Evolutionary conservation across 2,329 filamentous ascomycete species (phyloP).

Genomic region (Penicillium fuscoglaucum): DNA sequence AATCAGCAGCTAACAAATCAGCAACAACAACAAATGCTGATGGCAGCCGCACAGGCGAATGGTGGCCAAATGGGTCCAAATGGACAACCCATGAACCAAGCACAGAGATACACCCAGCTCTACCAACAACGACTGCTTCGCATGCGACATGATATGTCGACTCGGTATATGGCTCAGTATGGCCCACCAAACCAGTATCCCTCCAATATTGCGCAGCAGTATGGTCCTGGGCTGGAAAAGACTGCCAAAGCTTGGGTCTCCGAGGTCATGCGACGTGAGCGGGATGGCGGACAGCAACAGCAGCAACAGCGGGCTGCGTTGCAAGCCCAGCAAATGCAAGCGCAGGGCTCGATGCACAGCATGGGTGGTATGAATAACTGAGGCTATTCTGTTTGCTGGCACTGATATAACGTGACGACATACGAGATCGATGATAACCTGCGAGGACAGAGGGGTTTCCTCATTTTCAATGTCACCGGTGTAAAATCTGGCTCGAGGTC

Average conservation of each 20-base stretch:
- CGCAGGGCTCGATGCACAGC: constrained; percentile 45
- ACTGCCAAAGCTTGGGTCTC: constrained; percentile 40
- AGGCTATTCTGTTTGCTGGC: constrained; percentile 10
- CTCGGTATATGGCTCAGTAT: constrained; percentile 40
- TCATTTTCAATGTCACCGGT: constrained; percentile 4
- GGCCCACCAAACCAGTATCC: constrained; percentile 43
- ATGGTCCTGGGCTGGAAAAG: constrained; percentile 39
- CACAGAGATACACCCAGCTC: constrained; percentile 38
- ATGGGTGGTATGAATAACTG: constrained; percentile 39
- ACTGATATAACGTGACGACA: neutral
- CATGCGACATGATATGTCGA: constrained; percentile 40
- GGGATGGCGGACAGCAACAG: constrained; percentile 35
- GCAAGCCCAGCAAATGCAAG: constrained; percentile 42
- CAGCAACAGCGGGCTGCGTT: constrained; percentile 34
- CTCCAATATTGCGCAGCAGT: constrained; percentile 40
- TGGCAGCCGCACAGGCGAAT: constrained; percentile 43
- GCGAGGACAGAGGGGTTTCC: neutral
- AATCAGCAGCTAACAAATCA: constrained; percentile 38
- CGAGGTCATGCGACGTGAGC: constrained; percentile 42
- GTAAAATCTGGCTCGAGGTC: neutral
- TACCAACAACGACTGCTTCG: constrained; percentile 39
- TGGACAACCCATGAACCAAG: constrained; percentile 30
- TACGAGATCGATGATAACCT: neutral
- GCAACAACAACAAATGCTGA: constrained; percentile 41
- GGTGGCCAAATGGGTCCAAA: constrained; percentile 38